These are phyloP conservation scores for Eutrema heterophyllum DNA, from an alignment of 345 rosid species.

Conservation along the genomic window DNA sequence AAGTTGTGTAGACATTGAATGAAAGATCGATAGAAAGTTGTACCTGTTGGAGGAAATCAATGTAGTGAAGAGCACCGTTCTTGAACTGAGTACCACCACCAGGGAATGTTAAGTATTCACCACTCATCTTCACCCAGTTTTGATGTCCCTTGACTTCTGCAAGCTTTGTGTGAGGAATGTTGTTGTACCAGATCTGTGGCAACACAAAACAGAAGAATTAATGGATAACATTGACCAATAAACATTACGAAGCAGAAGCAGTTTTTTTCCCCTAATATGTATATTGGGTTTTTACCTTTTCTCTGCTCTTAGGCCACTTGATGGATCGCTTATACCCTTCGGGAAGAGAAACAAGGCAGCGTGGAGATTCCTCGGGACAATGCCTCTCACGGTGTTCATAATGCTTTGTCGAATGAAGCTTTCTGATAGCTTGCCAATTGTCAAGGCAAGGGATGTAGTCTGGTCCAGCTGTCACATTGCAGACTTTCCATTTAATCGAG, in stretches of 20 bases:
- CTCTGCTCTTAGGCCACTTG: conserved; percentile 92
- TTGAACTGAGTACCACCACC: conserved; percentile 98
- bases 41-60: conserved; percentile 64
- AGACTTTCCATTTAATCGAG: conserved; percentile 58
- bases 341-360: conserved; percentile 79
- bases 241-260: background rate
- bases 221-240: background rate
- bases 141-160: conserved; percentile 71
- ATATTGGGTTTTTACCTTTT: conserved; percentile 39
- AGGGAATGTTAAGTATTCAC: conserved; percentile 71
- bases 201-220: conserved; percentile 21
- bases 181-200: conserved; percentile 58
- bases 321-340: conserved; percentile 66
- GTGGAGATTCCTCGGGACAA: conserved; percentile 81
- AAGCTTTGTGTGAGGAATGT: conserved; percentile 66
- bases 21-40: background rate
- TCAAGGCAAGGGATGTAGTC: conserved; percentile 98
- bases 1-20: background rate
- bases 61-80: conserved; percentile 69
- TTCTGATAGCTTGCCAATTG: conserved; percentile 66
- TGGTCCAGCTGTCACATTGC: conserved; percentile 84
- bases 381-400: conserved; percentile 97
- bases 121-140: conserved; percentile 61
- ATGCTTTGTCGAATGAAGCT: conserved; percentile 60
- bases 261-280: background rate